Evolutionary conservation across 2,329 filamentous ascomycete genomes (phyloP).

Genomic region (Phialophora macrospora): DNA sequence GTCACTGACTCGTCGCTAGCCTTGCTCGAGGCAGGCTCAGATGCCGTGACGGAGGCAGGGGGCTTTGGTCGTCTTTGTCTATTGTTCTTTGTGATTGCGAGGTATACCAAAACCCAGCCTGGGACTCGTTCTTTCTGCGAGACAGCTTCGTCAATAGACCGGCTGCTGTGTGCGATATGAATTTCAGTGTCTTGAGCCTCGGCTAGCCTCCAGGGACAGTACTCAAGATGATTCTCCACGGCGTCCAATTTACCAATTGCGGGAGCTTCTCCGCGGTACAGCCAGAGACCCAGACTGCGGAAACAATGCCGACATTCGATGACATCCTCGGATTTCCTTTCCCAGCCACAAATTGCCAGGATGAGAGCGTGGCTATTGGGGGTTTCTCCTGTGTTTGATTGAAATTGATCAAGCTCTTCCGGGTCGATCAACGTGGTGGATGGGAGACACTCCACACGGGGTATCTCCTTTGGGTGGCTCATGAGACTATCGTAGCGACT

Average conservation of each 20-base stretch:
- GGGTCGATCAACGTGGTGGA: conserved; percentile 47
- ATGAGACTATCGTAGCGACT: conserved; percentile 66
- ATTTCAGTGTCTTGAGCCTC: conserved; percentile 38
- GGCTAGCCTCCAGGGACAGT: conserved; percentile 70
- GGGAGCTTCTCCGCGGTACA: conserved; percentile 69
- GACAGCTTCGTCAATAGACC: background rate
- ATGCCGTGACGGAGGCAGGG: conserved; percentile 12
- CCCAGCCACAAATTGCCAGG: conserved; percentile 76
- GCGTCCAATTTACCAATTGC: conserved; percentile 73
- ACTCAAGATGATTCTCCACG: conserved; percentile 75
- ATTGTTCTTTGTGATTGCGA: conserved; percentile 35
- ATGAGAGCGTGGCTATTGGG: conserved; percentile 66
- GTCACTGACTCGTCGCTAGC: conserved; percentile 23
- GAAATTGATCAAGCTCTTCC: conserved; percentile 43
- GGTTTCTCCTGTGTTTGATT: conserved; percentile 18
- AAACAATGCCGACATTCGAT: conserved; percentile 85
- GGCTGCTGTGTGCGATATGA: conserved; percentile 15
- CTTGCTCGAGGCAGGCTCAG: conserved; percentile 13
- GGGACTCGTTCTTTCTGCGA: conserved; percentile 33
- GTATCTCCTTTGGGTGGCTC: conserved; percentile 49
- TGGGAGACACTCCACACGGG: conserved; percentile 52
- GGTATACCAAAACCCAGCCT: conserved; percentile 37
- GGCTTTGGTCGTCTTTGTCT: conserved; percentile 22
- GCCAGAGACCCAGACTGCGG: conserved; percentile 87
- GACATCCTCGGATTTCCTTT: conserved; percentile 63